Conservation (phyloP, 345 rosid genomes). For the Arabidopsis suecica region DNA sequence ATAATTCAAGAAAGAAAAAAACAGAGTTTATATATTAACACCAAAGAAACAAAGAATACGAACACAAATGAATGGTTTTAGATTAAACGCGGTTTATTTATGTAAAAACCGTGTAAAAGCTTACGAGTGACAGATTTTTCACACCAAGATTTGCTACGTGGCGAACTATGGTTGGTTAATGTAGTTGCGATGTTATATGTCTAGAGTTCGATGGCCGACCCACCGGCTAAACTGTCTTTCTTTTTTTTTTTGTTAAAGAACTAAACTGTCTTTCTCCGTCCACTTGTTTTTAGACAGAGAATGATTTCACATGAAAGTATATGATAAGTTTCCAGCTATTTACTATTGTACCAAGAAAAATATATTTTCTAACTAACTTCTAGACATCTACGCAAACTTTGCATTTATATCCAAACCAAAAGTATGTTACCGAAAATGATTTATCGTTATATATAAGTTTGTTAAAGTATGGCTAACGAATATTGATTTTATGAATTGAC, state of each 20-base stretch:
- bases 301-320: neutral
- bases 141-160: constrained; percentile 23
- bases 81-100: constrained; percentile 22
- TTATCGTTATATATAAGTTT: neutral
- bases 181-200: constrained; percentile 29
- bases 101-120: neutral
- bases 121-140: neutral
- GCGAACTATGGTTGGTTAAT: neutral
- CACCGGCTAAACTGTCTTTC: constrained; percentile 33
- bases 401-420: constrained; percentile 19
- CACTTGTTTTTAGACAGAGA: constrained; percentile 29
- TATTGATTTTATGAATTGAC: neutral
- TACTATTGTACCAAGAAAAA: neutral
- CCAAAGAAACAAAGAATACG: neutral
- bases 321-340: neutral
- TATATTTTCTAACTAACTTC: neutral
- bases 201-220: constrained; percentile 39
- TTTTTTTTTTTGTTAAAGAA: no score
- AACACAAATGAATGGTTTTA: constrained; percentile 10
- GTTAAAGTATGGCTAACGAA: neutral
- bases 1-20: neutral
- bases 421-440: neutral
- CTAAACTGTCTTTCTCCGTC: constrained; percentile 30
- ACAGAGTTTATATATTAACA: neutral
- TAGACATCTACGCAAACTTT: constrained; percentile 1